Percentiles rank a stretch among this genome's conserved stretches.
These are phyloP conservation scores for Raddia guianensis DNA, from an alignment of 176 grass and related monocot species.

Conservation along the genomic window DNA sequence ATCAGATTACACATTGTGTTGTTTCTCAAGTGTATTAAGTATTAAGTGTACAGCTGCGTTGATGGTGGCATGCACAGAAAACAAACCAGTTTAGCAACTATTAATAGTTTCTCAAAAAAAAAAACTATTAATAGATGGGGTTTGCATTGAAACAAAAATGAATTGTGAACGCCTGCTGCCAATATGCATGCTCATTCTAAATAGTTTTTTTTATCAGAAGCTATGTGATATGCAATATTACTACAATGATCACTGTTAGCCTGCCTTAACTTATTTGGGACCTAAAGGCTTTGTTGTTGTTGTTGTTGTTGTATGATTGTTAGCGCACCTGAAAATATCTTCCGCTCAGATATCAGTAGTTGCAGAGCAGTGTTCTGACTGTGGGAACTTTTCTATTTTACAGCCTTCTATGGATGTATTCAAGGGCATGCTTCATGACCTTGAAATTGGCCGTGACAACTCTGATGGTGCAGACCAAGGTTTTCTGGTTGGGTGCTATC, in stretches of 20 bases:
- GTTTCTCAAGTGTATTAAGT: neutral
- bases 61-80: neutral
- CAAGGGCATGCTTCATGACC: constrained; percentile 86
- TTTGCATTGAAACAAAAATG: neutral
- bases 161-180: neutral
- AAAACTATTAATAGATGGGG: neutral
- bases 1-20: neutral
- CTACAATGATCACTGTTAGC: neutral
- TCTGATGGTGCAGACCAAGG: constrained; percentile 94
- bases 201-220: neutral
- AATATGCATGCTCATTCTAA: neutral
- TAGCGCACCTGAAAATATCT: constrained; percentile 27
- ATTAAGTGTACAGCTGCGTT: constrained; percentile 4
- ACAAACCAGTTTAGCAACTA: constrained; percentile 6
- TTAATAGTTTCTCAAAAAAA: too few relatives aligned
- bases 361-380: constrained; percentile 9
- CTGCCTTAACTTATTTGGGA: neutral
- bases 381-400: constrained; percentile 12
- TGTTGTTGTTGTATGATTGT: neutral
- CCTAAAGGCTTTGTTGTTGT: too few relatives aligned
- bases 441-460: constrained; percentile 67
- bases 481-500: constrained; percentile 83
- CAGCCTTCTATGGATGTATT: constrained; percentile 97
- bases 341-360: neutral
- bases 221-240: neutral